These are phyloP conservation scores for Phytophthora hybrid DNA, from an alignment of 352 stramenopile genomes.

Conservation along the genomic window DNA sequence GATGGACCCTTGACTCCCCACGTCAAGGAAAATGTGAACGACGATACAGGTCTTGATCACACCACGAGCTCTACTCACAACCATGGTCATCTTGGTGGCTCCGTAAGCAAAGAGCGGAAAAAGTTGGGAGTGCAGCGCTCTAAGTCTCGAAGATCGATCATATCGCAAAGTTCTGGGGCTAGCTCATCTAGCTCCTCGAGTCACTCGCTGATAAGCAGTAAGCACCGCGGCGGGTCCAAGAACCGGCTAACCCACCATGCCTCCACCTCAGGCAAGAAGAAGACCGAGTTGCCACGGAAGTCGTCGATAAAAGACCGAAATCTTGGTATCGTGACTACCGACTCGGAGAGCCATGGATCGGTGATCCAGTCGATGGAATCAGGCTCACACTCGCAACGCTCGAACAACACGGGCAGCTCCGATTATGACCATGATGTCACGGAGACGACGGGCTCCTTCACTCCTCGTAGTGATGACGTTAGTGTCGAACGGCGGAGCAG, in stretches of 20 bases:
- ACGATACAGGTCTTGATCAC: neutral
- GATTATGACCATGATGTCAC: neutral
- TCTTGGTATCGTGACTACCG: neutral
- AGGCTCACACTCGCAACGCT: constrained; percentile 12
- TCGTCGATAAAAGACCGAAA: constrained; percentile 4
- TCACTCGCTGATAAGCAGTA: constrained; percentile 14
- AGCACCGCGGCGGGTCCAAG: constrained; percentile 18
- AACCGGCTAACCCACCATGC: neutral
- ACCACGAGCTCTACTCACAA: neutral
- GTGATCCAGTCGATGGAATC: constrained; percentile 2
- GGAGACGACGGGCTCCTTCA: neutral
- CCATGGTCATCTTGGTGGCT: neutral
- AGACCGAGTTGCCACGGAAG: constrained; percentile 5
- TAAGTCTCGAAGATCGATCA: constrained; percentile 19
- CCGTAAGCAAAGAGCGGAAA: constrained; percentile 15
- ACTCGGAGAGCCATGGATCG: neutral
- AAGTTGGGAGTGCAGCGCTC: neutral
- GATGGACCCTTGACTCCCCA: neutral
- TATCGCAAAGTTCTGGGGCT: neutral
- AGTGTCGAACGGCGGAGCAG: neutral
- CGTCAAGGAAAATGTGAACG: neutral
- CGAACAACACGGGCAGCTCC: constrained; percentile 3
- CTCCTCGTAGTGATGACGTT: constrained; percentile 3
- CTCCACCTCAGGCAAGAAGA: constrained; percentile 22
- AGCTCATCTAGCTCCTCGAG: constrained; percentile 3